Conservation (phyloP, 192 early-diverging fungal species). For the Coemansia sp. region DNA sequence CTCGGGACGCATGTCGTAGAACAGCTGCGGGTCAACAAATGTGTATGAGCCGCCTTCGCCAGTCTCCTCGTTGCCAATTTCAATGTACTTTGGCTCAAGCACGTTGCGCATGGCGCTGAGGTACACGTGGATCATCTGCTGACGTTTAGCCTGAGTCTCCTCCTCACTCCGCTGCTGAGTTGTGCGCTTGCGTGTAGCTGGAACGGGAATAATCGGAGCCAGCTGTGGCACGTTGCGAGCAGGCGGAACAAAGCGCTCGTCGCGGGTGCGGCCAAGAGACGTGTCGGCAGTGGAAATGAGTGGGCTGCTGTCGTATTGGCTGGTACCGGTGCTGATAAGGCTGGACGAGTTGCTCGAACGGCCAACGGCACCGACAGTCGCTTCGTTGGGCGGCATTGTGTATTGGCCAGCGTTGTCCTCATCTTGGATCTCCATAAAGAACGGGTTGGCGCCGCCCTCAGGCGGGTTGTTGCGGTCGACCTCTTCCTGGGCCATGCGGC, state of each 20-base stretch:
- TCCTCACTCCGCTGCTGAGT: constrained; percentile 27
- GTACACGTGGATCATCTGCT: constrained; percentile 59
- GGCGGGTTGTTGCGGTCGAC: constrained; percentile 56
- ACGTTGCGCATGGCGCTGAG: constrained; percentile 59
- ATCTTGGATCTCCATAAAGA: constrained; percentile 45
- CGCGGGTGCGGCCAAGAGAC: constrained; percentile 2
- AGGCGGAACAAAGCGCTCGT: constrained; percentile 3
- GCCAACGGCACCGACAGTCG: background rate
- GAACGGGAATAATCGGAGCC: background rate
- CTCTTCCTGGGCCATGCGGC: constrained; percentile 54
- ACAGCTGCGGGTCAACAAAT: constrained; percentile 83
- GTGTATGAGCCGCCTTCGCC: constrained; percentile 59
- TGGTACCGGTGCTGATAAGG: constrained; percentile 35
- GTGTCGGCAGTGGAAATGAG: constrained; percentile 42
- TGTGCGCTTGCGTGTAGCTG: constrained; percentile 32
- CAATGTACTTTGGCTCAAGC: constrained; percentile 68
- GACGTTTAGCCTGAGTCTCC: constrained; percentile 30
- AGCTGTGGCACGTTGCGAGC: background rate
- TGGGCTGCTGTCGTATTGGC: constrained; percentile 49
- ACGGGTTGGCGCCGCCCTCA: constrained; percentile 44
- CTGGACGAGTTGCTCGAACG: constrained; percentile 38
- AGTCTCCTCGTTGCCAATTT: constrained; percentile 58
- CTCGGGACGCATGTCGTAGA: constrained; percentile 67
- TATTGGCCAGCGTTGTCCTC: constrained; percentile 16
- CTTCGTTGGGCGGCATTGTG: constrained; percentile 7